phyloP scores from a whole-genome alignment of 148 eudicot genomes.

The Vaccinium corymbosum region DNA sequence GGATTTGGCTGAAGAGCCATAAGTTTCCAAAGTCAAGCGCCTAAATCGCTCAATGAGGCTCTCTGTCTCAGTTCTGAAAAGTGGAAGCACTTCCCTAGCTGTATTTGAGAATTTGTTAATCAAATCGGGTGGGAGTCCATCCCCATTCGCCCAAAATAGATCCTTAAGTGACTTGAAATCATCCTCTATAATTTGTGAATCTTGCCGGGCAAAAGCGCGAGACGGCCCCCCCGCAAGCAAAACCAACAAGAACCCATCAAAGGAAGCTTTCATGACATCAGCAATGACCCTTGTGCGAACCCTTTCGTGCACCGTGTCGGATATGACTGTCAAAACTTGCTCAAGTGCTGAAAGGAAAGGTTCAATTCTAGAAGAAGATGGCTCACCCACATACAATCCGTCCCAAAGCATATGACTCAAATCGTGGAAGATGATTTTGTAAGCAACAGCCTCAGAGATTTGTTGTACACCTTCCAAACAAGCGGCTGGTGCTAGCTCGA shows the following conservation, averaged over 20 bases:
- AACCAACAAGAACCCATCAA: slow-evolving; percentile 84
- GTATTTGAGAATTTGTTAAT: slow-evolving; percentile 73
- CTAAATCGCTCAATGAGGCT: slow-evolving; percentile 68
- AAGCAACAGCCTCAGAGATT: slow-evolving; percentile 49
- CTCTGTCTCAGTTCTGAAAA: slow-evolving; percentile 69
- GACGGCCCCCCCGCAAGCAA: slow-evolving; percentile 94
- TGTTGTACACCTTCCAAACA: slow-evolving; percentile 85
- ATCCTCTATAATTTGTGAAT: slow-evolving; percentile 68
- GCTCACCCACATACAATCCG: slow-evolving; percentile 78
- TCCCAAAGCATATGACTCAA: slow-evolving; percentile 47
- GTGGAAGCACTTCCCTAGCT: slow-evolving; percentile 78
- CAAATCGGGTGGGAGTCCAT: slow-evolving; percentile 73
- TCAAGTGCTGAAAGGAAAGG: slow-evolving; percentile 81
- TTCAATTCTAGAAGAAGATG: slow-evolving; percentile 81
- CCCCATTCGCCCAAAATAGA: slow-evolving; percentile 90
- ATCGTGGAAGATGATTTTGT: slow-evolving; percentile 22
- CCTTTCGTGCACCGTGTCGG: slow-evolving; percentile 72
- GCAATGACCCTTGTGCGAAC: slow-evolving; percentile 78
- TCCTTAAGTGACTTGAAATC: slow-evolving; percentile 82
- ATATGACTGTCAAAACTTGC: slow-evolving; percentile 38
- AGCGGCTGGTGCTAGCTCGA: slow-evolving; percentile 70
- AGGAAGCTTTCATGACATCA: slow-evolving; percentile 88
- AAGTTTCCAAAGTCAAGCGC: slow-evolving; percentile 61
- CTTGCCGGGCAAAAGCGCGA: slow-evolving; percentile 65
- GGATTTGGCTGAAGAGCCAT: slow-evolving; percentile 77